Conservation (phyloP, 1,139 yeast species). For the Candida glucosophila region DNA sequence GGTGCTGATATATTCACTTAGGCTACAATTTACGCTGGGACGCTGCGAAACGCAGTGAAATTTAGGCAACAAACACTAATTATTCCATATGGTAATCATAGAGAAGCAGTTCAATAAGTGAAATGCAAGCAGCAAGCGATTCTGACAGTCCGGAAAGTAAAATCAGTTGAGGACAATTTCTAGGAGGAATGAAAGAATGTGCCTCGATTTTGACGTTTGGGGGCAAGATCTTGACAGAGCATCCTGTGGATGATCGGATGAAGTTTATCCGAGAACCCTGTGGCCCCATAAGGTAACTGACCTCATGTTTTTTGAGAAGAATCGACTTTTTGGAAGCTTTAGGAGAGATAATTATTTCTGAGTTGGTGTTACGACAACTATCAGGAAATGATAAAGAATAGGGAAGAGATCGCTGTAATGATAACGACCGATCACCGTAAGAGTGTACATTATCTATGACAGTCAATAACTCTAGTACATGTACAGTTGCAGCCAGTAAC, state of each 20-base stretch:
- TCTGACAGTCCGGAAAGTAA: conserved; percentile 9
- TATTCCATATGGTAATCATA: conserved; percentile 2
- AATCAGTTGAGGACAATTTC: conserved; percentile 8
- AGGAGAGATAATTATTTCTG: too few relatives aligned
- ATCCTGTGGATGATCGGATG: conserved; percentile 19
- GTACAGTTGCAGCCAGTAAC: too few relatives aligned
- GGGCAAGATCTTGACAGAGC: conserved; percentile 18
- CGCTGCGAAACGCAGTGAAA: too few relatives aligned
- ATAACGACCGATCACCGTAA: too few relatives aligned
- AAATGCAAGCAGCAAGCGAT: conserved; percentile 11
- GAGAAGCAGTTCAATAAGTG: conserved; percentile 6
- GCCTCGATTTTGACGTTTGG: conserved; percentile 6
- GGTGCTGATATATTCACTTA: too few relatives aligned
- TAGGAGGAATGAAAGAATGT: conserved; percentile 6
- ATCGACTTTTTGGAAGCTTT: conserved; percentile 1
- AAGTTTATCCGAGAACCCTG: conserved; percentile 16
- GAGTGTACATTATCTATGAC: too few relatives aligned
- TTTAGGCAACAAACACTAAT: too few relatives aligned
- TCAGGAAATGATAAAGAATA: too few relatives aligned
- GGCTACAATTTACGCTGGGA: too few relatives aligned
- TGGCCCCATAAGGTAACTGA: conserved; percentile 21
- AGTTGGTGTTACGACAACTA: too few relatives aligned
- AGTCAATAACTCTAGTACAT: too few relatives aligned
- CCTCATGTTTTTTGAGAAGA: conserved; percentile 12
- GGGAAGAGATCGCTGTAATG: too few relatives aligned